Conservation (phyloP, 495 filamentous ascomycete genomes). For the Xylaria curta region DNA sequence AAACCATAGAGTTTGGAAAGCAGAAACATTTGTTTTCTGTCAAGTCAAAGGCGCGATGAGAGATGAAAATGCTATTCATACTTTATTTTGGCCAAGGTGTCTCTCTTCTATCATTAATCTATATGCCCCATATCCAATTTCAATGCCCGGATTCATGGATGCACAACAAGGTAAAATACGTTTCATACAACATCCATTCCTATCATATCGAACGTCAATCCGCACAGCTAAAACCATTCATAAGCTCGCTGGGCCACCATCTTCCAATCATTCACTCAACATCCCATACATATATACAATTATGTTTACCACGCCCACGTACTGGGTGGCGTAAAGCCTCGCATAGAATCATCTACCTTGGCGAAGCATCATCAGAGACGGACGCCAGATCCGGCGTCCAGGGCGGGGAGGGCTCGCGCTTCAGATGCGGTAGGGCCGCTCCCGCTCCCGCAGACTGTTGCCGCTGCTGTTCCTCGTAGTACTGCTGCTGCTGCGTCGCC, state of each 20-base stretch:
- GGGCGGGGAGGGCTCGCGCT: constrained; percentile 23
- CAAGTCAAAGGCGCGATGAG: neutral
- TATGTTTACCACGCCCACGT: neutral
- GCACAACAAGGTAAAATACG: neutral
- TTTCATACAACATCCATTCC: neutral
- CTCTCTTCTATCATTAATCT: neutral
- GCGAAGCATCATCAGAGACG: constrained; percentile 21
- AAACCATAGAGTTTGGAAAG: neutral
- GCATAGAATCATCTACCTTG: neutral
- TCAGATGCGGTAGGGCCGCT: neutral
- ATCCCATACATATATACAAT: neutral
- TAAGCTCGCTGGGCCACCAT: neutral
- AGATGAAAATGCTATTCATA: neutral
- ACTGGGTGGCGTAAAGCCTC: neutral
- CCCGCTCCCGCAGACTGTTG: neutral
- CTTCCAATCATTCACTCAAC: neutral
- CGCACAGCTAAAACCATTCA: neutral
- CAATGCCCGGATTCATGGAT: neutral
- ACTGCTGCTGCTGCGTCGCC: constrained; percentile 12
- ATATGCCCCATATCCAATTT: neutral
- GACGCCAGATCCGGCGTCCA: constrained; percentile 21
- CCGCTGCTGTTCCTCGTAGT: neutral
- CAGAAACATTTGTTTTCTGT: neutral
- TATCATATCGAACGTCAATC: neutral
- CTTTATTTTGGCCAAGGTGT: neutral